These are phyloP conservation scores for Yarrowia sp. DNA, from an alignment of 805 yeast genomes.

Conservation along the genomic window DNA sequence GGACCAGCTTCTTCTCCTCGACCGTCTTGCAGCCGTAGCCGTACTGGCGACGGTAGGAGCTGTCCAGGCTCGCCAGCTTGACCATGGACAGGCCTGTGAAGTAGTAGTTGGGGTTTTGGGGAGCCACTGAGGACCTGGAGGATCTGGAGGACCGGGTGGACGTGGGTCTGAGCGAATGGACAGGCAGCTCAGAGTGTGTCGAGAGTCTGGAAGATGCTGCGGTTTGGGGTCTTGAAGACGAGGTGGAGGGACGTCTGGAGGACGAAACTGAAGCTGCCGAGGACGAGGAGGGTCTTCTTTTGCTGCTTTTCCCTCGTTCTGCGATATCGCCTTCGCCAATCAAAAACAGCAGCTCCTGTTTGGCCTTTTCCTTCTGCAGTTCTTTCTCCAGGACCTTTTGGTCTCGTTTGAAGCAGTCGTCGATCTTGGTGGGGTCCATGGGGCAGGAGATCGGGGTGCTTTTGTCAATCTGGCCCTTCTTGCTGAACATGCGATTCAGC, in stretches of 20 bases:
- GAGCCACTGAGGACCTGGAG: neutral
- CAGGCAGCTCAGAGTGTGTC: conserved; percentile 1
- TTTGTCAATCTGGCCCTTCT: conserved; percentile 1
- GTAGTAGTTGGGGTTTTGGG: conserved; percentile 1
- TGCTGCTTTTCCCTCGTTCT: neutral
- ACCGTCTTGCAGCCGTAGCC: conserved; percentile 14
- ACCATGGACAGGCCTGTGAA: neutral
- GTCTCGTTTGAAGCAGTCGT: conserved; percentile 24
- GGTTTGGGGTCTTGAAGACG: neutral
- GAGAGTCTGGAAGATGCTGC: conserved; percentile 1
- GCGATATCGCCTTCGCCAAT: conserved; percentile 22
- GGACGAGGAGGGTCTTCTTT: neutral
- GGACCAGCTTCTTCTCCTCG: conserved; percentile 13
- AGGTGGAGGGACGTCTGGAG: neutral
- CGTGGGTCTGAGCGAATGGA: conserved; percentile 4
- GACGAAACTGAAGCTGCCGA: neutral
- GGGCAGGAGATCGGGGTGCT: conserved; percentile 15
- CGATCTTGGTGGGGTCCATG: conserved; percentile 15
- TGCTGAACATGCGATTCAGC: conserved; percentile 20
- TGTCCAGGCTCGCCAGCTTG: conserved; percentile 11
- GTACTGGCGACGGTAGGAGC: conserved; percentile 14
- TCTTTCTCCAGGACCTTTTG: conserved; percentile 4
- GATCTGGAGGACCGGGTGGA: neutral
- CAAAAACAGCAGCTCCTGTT: conserved; percentile 25
- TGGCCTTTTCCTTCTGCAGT: conserved; percentile 8